A percentile compares a stretch with the other conserved stretches of the same genome.
Evolutionary conservation across 192 early-diverging fungal genomes (phyloP).

Genomic region (Rhizoclosmatium globosum): DNA sequence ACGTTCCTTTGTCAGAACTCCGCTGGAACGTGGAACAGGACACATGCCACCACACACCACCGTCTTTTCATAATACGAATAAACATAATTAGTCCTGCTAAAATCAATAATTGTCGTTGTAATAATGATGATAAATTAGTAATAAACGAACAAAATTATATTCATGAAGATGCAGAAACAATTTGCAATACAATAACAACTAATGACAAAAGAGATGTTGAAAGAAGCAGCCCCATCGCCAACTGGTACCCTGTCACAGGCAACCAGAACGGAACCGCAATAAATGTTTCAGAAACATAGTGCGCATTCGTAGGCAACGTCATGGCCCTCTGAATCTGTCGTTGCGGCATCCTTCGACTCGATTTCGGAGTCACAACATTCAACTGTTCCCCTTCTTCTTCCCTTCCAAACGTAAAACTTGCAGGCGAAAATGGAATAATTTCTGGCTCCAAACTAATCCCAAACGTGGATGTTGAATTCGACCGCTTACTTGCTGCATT

Average conservation of each 20-base stretch:
- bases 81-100: no score
- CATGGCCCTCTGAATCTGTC: not conserved
- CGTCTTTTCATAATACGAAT: no score
- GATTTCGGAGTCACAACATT: not conserved
- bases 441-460: not conserved
- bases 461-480: not conserved
- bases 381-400: not conserved
- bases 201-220: slow-evolving; percentile 28
- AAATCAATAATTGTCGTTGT: no score
- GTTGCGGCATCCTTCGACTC: not conserved
- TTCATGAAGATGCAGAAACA: not conserved
- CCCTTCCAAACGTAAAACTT: not conserved
- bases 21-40: no score
- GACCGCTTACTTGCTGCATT: not conserved
- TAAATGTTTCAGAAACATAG: slow-evolving; percentile 52
- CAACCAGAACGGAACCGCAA: slow-evolving; percentile 53
- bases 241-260: slow-evolving; percentile 43
- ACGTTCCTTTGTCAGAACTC: no score
- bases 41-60: no score
- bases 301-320: slow-evolving; percentile 52
- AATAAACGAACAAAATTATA: no score
- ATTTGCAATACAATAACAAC: slow-evolving; percentile 25
- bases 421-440: not conserved
- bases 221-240: slow-evolving; percentile 38
- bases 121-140: no score